These are phyloP conservation scores for Peziza echinospora DNA, from an alignment of 495 filamentous ascomycete species.

Conservation along the genomic window DNA sequence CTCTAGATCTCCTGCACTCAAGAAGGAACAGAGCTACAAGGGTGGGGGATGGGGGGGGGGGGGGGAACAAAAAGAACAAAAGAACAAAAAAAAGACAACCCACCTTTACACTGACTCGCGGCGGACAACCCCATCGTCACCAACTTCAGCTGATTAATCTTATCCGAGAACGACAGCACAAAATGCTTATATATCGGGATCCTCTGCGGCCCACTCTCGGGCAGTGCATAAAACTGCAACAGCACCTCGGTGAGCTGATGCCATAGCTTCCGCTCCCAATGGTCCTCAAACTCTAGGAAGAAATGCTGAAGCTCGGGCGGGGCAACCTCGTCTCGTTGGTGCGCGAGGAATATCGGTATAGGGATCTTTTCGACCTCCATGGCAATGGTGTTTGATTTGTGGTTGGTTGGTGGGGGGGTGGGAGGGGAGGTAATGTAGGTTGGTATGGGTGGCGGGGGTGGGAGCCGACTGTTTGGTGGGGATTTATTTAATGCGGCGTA, in stretches of 20 bases:
- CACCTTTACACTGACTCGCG: slow-evolving; percentile 70
- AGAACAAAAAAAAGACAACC: slow-evolving; percentile 6
- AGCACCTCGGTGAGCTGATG: slow-evolving; percentile 87
- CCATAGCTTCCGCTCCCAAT: slow-evolving; percentile 97
- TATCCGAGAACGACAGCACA: slow-evolving; percentile 85
- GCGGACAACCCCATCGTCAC: slow-evolving; percentile 73
- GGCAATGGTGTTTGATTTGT: too few relatives aligned
- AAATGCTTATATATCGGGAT: slow-evolving; percentile 83
- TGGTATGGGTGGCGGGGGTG: too few relatives aligned
- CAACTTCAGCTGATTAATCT: slow-evolving; percentile 97
- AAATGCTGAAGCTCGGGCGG: slow-evolving; percentile 69
- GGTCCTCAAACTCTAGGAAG: slow-evolving; percentile 86
- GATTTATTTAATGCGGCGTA: too few relatives aligned
- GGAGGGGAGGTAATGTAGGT: too few relatives aligned
- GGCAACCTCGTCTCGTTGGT: slow-evolving; percentile 61
- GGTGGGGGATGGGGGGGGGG: slow-evolving; percentile 2
- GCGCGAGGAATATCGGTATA: slow-evolving; percentile 75
- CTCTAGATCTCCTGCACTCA: slow-evolving; percentile 6
- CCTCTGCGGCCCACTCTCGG: slow-evolving; percentile 60
- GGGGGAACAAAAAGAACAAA: neutral
- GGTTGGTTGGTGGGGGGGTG: too few relatives aligned
- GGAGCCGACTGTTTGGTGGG: too few relatives aligned
- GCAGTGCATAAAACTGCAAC: slow-evolving; percentile 68
- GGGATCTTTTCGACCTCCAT: slow-evolving; percentile 35
- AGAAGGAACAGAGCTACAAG: neutral